A percentile compares a stretch with the other conserved stretches of the same genome.
phyloP scores from a whole-genome alignment of 164 flowering plant genomes.

The Berberis vulgaris region DNA sequence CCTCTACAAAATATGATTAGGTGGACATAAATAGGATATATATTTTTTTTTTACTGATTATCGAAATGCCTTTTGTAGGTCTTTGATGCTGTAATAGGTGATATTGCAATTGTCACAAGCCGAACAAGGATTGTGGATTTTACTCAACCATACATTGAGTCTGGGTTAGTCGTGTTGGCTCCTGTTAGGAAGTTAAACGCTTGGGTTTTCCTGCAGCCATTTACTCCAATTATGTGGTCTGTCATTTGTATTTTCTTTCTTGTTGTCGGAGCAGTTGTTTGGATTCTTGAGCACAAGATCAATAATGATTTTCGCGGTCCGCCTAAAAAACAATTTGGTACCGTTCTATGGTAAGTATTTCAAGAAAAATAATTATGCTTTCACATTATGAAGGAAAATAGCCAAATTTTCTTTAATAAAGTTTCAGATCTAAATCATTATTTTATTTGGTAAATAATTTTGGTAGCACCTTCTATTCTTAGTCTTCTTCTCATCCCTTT shows the following conservation, averaged over 20 bases:
- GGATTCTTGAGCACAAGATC: conserved; percentile 16
- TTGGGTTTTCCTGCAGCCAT: conserved; percentile 26
- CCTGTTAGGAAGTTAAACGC: conserved; percentile 30
- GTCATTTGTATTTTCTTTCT: conserved; percentile 8
- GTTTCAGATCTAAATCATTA: too few species aligned
- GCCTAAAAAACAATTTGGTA: conserved; percentile 16
- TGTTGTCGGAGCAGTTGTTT: conserved; percentile 27
- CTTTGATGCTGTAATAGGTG: conserved; percentile 72
- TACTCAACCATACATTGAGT: conserved; percentile 68
- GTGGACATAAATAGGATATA: too few species aligned
- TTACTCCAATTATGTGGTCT: conserved; percentile 29
- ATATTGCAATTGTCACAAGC: conserved; percentile 59
- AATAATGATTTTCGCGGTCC: not conserved
- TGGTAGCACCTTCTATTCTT: too few species aligned
- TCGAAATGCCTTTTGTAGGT: conserved; percentile 25
- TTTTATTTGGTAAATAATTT: too few species aligned
- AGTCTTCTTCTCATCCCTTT: too few species aligned
- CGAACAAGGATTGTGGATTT: conserved; percentile 68
- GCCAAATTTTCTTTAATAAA: too few species aligned
- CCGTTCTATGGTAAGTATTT: conserved; percentile 22
- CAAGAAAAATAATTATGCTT: too few species aligned
- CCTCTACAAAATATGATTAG: not conserved
- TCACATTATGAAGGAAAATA: too few species aligned
- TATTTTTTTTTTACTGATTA: not conserved
- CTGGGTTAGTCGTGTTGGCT: conserved; percentile 82